These are phyloP conservation scores for Coniochaeta hoffmannii DNA, from an alignment of 2,329 filamentous ascomycete genomes.

Conservation along the genomic window DNA sequence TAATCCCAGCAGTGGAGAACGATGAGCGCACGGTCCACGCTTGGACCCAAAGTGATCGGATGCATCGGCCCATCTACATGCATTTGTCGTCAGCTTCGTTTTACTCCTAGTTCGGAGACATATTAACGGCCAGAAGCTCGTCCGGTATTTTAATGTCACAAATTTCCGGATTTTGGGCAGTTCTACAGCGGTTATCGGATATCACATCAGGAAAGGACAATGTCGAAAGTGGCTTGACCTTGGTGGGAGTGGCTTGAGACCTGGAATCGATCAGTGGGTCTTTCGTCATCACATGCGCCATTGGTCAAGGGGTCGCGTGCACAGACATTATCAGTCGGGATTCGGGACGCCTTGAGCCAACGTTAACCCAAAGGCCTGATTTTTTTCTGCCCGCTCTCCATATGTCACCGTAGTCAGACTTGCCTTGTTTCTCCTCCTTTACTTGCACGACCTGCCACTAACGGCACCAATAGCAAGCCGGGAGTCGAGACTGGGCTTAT, in stretches of 20 bases:
- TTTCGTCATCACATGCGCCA: not conserved
- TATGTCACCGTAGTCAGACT: slow-evolving; percentile 1
- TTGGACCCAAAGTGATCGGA: slow-evolving; percentile 1
- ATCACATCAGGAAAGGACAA: not conserved
- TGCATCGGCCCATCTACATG: not conserved
- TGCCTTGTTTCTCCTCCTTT: not conserved
- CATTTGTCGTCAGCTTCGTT: not conserved
- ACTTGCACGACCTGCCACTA: not conserved
- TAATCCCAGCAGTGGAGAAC: not conserved
- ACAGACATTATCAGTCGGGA: not conserved
- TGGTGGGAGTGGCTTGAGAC: not conserved
- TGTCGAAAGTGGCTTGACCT: not conserved
- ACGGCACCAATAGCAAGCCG: not conserved
- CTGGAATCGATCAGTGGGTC: not conserved
- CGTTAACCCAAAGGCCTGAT: not conserved
- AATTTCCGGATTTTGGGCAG: not conserved
- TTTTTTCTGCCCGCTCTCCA: slow-evolving; percentile 1
- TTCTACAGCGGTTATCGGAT: not conserved
- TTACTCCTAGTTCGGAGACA: not conserved
- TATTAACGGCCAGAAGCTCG: not conserved
- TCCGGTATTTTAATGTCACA: not conserved
- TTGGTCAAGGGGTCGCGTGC: not conserved
- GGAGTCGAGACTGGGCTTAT: not conserved
- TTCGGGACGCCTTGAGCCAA: not conserved
- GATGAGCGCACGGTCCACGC: not conserved